A percentile compares a stretch with the other conserved stretches of the same genome.
Evolutionary conservation across 2,329 filamentous ascomycete genomes (phyloP).

Genomic region (Dendrostoma leiphaemia): DNA sequence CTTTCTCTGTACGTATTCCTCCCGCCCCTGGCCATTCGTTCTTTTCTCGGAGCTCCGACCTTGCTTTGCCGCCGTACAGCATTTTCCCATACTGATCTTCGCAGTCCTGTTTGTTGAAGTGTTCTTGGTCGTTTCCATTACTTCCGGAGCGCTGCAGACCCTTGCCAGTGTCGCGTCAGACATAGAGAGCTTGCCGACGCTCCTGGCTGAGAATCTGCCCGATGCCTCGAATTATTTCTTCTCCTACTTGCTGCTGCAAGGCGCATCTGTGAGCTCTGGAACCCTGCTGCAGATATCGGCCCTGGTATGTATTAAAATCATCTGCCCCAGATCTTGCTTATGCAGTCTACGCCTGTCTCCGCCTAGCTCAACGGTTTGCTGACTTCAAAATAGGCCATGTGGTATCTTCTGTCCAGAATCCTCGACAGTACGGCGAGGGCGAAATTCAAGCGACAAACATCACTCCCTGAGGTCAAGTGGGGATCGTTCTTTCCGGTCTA

Average conservation of each 20-base stretch:
- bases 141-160: constrained; percentile 65
- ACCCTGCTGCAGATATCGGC: constrained; percentile 81
- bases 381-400: constrained; percentile 41
- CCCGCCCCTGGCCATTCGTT: not conserved
- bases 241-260: constrained; percentile 95
- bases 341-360: not conserved
- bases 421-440: constrained; percentile 77
- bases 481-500: constrained; percentile 94
- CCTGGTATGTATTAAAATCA: constrained; percentile 47
- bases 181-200: constrained; percentile 64
- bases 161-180: constrained; percentile 57
- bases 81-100: not conserved
- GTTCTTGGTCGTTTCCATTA: constrained; percentile 88
- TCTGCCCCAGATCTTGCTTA: not conserved
- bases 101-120: constrained; percentile 83
- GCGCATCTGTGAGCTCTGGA: constrained; percentile 84
- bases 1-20: constrained; percentile 59
- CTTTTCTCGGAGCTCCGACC: too few relatives aligned
- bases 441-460: constrained; percentile 85
- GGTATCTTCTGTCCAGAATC: constrained; percentile 78
- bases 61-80: not conserved
- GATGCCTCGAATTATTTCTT: constrained; percentile 96
- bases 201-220: constrained; percentile 77
- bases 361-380: not conserved
- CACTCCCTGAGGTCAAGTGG: constrained; percentile 77